Conservation (phyloP, 805 yeast species). For the Kodamaea sagamina region DNA sequence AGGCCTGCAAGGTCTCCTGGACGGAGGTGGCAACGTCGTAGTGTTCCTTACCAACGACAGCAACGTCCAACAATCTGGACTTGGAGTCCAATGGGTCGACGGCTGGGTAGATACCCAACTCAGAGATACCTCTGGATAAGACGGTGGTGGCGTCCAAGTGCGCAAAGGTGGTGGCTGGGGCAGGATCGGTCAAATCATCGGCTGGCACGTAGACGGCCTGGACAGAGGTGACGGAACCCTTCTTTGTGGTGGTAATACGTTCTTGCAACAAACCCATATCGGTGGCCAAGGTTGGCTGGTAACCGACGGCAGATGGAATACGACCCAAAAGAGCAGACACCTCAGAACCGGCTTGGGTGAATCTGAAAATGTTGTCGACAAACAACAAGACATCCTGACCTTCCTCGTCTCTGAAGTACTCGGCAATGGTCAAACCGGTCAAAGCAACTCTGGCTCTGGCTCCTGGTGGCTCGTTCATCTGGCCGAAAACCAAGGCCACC, state of each 20-base stretch:
- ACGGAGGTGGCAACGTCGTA: slow-evolving; percentile 92
- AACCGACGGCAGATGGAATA: slow-evolving; percentile 99
- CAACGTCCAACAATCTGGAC: slow-evolving; percentile 95
- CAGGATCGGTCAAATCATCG: slow-evolving; percentile 99
- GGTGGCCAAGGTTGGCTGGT: slow-evolving; percentile 99
- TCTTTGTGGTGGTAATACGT: slow-evolving; percentile 99
- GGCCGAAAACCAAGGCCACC: slow-evolving; percentile 99
- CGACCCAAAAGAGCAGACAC: slow-evolving; percentile 99
- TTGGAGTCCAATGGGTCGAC: slow-evolving; percentile 99
- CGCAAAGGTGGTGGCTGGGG: slow-evolving; percentile 99
- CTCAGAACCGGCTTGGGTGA: slow-evolving; percentile 99
- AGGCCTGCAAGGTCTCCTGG: slow-evolving; percentile 98
- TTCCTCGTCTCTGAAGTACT: slow-evolving; percentile 99
- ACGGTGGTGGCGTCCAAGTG: slow-evolving; percentile 99
- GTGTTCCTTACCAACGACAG: slow-evolving; percentile 99
- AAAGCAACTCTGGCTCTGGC: slow-evolving; percentile 99
- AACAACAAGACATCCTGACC: slow-evolving; percentile 99
- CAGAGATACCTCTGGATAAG: slow-evolving; percentile 99
- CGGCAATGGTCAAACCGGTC: slow-evolving; percentile 99
- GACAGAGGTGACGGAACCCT: slow-evolving; percentile 99
- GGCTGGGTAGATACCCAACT: slow-evolving; percentile 99
- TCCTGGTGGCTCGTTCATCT: slow-evolving; percentile 99
- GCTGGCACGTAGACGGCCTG: slow-evolving; percentile 99
- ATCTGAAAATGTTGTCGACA: slow-evolving; percentile 99
- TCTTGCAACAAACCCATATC: slow-evolving; percentile 99